Percentiles rank a stretch among this genome's conserved stretches.
phyloP scores from a whole-genome alignment of 768 basidiomycete genomes.

The Kwoniella europaea region DNA sequence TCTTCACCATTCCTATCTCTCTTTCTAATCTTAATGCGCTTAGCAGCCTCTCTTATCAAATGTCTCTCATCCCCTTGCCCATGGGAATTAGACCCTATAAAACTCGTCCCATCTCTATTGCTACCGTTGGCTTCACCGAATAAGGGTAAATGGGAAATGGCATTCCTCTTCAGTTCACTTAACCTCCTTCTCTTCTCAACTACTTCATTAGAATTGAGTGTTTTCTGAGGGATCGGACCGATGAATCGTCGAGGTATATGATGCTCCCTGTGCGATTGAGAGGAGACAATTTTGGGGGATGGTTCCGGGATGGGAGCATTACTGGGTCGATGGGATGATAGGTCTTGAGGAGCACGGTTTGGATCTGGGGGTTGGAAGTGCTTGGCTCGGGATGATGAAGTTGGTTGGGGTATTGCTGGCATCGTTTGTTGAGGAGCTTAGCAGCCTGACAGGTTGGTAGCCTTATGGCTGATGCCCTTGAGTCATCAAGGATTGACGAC shows the following conservation, averaged over 20 bases:
- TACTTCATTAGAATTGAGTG: slow-evolving; percentile 41
- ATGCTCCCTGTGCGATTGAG: slow-evolving; percentile 38
- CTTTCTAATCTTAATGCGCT: slow-evolving; percentile 9
- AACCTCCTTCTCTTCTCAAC: slow-evolving; percentile 33
- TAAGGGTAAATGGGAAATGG: slow-evolving; percentile 14
- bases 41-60: not conserved
- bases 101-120: not conserved
- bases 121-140: not conserved
- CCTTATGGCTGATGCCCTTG: not conserved
- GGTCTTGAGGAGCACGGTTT: slow-evolving; percentile 1
- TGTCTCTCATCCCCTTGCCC: not conserved
- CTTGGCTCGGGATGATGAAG: slow-evolving; percentile 3
- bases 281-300: slow-evolving; percentile 28
- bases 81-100: not conserved
- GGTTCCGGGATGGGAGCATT: slow-evolving; percentile 24
- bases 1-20: slow-evolving; percentile 20
- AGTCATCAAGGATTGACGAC: not conserved
- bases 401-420: slow-evolving; percentile 14
- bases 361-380: slow-evolving; percentile 14
- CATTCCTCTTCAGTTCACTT: slow-evolving; percentile 20
- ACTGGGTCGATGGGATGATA: slow-evolving; percentile 3
- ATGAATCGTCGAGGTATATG: slow-evolving; percentile 47
- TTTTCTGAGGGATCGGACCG: slow-evolving; percentile 48
- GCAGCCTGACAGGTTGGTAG: not conserved
- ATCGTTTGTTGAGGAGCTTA: not conserved